Evolutionary conservation across 202 grass and related monocot genomes (phyloP).

Genomic region (Sporobolus alterniflorus): DNA sequence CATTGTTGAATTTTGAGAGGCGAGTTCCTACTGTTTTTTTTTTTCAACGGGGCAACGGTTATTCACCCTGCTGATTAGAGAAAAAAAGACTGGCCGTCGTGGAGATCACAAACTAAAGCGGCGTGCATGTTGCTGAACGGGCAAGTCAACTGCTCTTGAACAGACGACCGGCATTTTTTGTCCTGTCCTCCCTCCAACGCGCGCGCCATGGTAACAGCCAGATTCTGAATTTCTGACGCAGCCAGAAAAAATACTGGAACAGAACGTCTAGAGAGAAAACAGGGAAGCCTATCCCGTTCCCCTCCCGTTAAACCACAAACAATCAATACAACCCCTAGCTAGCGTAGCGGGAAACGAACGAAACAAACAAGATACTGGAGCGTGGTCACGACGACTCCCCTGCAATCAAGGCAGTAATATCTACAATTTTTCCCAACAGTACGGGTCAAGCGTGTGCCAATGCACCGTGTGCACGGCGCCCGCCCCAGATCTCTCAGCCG

Average conservation of each 20-base stretch:
- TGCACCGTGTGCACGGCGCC: no score
- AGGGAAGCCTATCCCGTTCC: no score
- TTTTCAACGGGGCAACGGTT: not conserved
- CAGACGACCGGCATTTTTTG: not conserved
- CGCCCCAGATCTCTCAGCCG: slow-evolving; percentile 25
- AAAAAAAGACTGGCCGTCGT: not conserved
- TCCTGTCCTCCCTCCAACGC: not conserved
- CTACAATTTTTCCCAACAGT: slow-evolving; percentile 46
- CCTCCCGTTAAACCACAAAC: not conserved
- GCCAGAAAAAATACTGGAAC: no score
- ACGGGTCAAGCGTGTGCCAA: slow-evolving; percentile 6
- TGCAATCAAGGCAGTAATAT: slow-evolving; percentile 44
- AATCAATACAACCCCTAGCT: not conserved
- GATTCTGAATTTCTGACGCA: not conserved
- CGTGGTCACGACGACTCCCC: slow-evolving; percentile 12
- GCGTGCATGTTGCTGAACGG: not conserved
- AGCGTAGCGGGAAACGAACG: slow-evolving; percentile 14
- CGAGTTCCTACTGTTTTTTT: not conserved
- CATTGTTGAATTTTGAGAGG: not conserved
- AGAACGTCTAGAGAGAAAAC: no score
- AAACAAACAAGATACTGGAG: not conserved
- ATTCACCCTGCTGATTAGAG: no score
- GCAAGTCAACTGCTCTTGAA: not conserved
- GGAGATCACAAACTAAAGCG: not conserved
- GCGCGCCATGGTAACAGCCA: not conserved